phyloP scores from a whole-genome alignment of 805 yeast species.

The Yarrowia deformans region DNA sequence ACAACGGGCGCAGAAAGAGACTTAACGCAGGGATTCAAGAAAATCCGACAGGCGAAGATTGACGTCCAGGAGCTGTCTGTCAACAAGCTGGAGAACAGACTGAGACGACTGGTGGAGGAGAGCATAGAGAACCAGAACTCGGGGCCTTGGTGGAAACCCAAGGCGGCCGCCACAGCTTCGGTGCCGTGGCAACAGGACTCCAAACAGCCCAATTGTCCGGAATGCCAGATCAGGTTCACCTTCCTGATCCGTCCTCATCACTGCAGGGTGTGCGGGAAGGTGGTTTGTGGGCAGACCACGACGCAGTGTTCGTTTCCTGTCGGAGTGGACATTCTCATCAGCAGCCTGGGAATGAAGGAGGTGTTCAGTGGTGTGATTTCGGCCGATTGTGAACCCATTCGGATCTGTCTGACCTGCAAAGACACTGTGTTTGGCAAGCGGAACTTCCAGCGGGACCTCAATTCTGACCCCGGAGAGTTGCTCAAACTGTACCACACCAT shows the following conservation, averaged over 20 bases:
- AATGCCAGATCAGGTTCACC: constrained; percentile 67
- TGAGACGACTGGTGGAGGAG: constrained; percentile 49
- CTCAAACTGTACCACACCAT: constrained; percentile 24
- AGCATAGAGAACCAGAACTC: constrained; percentile 43
- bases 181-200: constrained; percentile 72
- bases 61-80: constrained; percentile 62
- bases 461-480: constrained; percentile 47
- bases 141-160: constrained; percentile 33
- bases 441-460: constrained; percentile 56
- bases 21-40: constrained; percentile 55
- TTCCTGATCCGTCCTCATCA: constrained; percentile 79
- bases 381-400: constrained; percentile 41
- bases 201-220: constrained; percentile 60
- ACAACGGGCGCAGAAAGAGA: constrained; percentile 57
- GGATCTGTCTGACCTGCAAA: constrained; percentile 78
- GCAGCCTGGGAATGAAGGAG: constrained; percentile 45
- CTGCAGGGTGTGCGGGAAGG: constrained; percentile 85
- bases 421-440: constrained; percentile 63
- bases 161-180: constrained; percentile 33
- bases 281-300: constrained; percentile 73
- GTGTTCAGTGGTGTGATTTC: constrained; percentile 13
- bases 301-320: constrained; percentile 78
- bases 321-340: constrained; percentile 55
- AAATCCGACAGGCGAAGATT: constrained; percentile 53
- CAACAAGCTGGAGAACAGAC: constrained; percentile 67